Conservation (phyloP, 768 basidiomycete species). For the Mycena venus region DNA sequence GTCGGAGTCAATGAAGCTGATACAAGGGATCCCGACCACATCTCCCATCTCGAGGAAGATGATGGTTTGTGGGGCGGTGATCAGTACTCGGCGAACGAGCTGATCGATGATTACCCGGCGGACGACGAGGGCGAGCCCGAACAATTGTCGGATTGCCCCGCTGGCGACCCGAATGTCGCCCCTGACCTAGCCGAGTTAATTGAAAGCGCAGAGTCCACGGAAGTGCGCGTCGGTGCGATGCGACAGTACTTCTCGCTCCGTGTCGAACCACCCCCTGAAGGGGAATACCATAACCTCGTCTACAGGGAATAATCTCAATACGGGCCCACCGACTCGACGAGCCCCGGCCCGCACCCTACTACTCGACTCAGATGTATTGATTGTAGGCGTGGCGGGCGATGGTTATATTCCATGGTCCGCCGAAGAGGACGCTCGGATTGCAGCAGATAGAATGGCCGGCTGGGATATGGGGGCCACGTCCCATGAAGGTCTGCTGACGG, state of each 20-base stretch:
- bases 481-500: background rate
- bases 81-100: background rate
- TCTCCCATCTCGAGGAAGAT: background rate
- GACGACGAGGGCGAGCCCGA: background rate
- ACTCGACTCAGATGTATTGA: background rate
- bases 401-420: background rate
- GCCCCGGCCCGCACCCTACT: background rate
- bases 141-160: no score
- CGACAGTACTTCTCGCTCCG: background rate
- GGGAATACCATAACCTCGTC: no score
- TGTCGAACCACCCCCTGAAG: background rate
- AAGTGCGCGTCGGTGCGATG: background rate
- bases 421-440: background rate
- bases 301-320: no score
- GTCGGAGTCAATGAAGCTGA: no score
- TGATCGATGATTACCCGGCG: background rate
- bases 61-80: background rate
- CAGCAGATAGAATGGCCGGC: background rate
- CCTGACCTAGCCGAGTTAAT: slow-evolving; percentile 2
- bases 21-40: no score
- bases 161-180: background rate
- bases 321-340: background rate
- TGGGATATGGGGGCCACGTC: background rate
- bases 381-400: background rate
- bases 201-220: background rate